Evolutionary conservation across 805 yeast species (phyloP), one percentile per base, ranked within the genome.

Genomic region (Yamadazyma endophytica): DNA sequence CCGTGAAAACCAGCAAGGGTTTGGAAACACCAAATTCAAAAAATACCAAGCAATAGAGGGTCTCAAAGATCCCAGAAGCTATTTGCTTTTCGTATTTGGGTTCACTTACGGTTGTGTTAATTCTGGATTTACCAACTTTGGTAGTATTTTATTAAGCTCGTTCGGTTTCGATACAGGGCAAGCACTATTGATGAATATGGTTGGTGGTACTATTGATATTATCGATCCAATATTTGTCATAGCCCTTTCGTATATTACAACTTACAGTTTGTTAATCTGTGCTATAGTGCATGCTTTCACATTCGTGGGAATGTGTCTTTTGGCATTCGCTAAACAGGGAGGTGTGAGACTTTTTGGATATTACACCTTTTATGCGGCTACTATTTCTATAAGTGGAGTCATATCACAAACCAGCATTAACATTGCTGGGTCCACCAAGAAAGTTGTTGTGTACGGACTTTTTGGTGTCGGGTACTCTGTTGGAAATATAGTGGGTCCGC

Each of bases 1-100:
- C 21, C 46, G 50, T 36, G 14, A 35, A 14, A 44, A 64, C 41
- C 56, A 61, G 26, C 68, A 61, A 44, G 73, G 73, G 1, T 58
- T 59, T 35, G 70, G 69, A 20, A 58, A 56, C 38, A 49, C 46
- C 23, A 46, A 44, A 14, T 61, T 56, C 46, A 65, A 65, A 38
- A 40, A 32, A 46, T 30, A 55, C 23, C 71, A 65, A 39, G 42
- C 62, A 16, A 44, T 33, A 6, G 69, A 50, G 50, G 54, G 67
- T 43, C 17, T 59, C 47, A 26, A 44, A 35, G 55, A 52, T 58
- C 42, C 49, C 45, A 44, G 52, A 50, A 50, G 67, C 43, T 44
- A 64, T 64, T 19, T 40, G 40, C 54, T 31, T 56, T 56, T 40
- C 43, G 48, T 42, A 25, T 52, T 35, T 32, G 61, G 48, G 19